These are phyloP conservation scores for Chaetoscypha palmicola DNA, from an alignment of 2,329 filamentous ascomycete genomes.

Conservation along the genomic window DNA sequence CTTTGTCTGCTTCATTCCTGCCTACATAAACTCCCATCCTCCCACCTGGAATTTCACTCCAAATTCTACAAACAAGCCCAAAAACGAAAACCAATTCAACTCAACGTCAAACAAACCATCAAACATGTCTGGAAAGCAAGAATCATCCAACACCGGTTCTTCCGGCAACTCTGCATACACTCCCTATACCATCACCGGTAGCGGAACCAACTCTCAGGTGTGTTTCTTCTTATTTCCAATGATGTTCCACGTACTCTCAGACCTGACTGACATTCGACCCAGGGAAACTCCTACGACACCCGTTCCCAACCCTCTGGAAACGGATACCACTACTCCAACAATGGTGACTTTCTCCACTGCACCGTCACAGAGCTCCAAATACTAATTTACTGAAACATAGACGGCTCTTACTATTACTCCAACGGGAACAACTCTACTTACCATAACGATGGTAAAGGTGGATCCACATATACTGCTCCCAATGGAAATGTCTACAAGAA, in stretches of 20 bases:
- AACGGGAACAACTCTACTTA: constrained; percentile 64
- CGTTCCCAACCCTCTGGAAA: constrained; percentile 52
- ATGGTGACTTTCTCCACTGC: constrained; percentile 34
- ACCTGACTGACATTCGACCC: constrained; percentile 31
- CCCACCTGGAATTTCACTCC: no score
- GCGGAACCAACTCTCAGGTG: constrained; percentile 58
- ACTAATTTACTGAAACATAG: constrained; percentile 31
- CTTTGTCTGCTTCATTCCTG: no score
- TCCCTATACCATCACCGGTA: constrained; percentile 33
- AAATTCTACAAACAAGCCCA: no score
- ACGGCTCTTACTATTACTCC: constrained; percentile 68
- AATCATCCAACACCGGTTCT: constrained; percentile 9
- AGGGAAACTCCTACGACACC: constrained; percentile 64
- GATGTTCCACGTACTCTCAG: no score
- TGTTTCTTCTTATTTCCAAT: no score
- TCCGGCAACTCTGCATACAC: constrained; percentile 18
- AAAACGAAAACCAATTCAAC: no score
- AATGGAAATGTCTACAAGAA: constrained; percentile 34
- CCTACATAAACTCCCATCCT: no score
- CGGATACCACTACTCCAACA: constrained; percentile 63
- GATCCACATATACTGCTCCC: constrained; percentile 54
- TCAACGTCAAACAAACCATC: no score
- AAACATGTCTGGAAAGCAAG: no score
- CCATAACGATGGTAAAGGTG: constrained; percentile 53
- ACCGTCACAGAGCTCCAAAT: neutral